Conservation (phyloP, 345 rosid genomes). For the Murraya koenigii region DNA sequence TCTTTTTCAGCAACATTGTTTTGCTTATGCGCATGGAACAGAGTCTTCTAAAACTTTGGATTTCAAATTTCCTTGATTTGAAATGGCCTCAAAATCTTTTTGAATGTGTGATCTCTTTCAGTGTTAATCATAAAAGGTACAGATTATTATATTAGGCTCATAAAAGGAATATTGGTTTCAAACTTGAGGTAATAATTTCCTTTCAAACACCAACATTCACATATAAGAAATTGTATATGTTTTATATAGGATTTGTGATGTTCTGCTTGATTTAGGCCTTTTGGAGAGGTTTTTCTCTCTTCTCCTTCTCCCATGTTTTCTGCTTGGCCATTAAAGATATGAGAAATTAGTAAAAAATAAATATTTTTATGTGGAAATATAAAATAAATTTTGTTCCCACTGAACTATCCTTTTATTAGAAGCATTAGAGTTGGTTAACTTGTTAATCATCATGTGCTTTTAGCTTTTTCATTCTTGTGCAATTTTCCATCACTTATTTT, state of each 20-base stretch:
- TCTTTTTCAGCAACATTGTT: too few species aligned
- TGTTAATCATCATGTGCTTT: background rate
- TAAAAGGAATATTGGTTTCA: too few species aligned
- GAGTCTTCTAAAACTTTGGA: too few species aligned
- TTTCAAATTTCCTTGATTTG: too few species aligned
- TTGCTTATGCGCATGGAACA: too few species aligned
- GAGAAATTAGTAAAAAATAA: background rate
- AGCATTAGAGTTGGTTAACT: slow-evolving; percentile 1
- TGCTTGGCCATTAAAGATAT: background rate
- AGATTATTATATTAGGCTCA: too few species aligned
- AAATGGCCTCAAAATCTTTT: too few species aligned
- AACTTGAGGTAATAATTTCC: too few species aligned
- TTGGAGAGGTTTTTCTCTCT: background rate
- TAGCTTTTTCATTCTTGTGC: slow-evolving; percentile 2
- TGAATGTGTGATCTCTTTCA: too few species aligned
- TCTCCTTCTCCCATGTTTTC: background rate
- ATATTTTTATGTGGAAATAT: background rate
- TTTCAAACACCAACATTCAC: too few species aligned
- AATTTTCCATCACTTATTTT: background rate
- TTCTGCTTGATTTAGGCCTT: slow-evolving; percentile 1
- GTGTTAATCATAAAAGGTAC: too few species aligned
- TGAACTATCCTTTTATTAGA: background rate
- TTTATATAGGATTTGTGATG: background rate
- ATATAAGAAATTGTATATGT: too few species aligned
- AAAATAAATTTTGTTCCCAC: background rate